Evolutionary conservation across 2,329 filamentous ascomycete species (phyloP), one percentile per base, ranked within the genome.

Genomic region (Paraphaeosphaeria minitans): DNA sequence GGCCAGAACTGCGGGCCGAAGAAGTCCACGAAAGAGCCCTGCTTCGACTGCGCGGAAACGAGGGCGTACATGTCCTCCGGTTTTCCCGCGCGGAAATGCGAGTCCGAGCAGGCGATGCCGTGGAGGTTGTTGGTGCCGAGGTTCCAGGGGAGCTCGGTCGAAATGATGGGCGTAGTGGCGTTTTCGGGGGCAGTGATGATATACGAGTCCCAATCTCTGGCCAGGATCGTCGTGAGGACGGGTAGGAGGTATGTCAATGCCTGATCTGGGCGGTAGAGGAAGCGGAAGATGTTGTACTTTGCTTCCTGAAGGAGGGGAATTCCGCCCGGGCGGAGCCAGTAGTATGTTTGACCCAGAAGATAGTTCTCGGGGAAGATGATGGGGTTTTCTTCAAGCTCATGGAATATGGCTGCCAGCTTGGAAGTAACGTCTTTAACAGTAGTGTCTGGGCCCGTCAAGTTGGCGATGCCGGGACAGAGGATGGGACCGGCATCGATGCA

Each of bases 61-160:
- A 54, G 45, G 13, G 58, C 58, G 29, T 61, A 62, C 53, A 62
- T 33, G 21, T 66, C 63, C 22, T 64, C 58, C 8, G 60, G 59
- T 4, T 39, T 52, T 13, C 58, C 37, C 45, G 61, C 59, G 6
- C 59, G 63, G 58, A 66, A 66, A 0, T 21, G 22, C 7, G 57
- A 56, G 41, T 66, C 63, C 3, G 47, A 49, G 41, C 59, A 66
- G 13, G 56, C 35, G 22, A 66, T 62, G 8, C 61, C 63, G 45
- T 66, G 63, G 29, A 64, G 57, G 7, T 56, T 50, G 42, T 64
- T 58, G 41, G 24, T 3, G 1, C 57, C 61, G 4, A 53, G 45
- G 13, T 59, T 56, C 59, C 62, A 65, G 1, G 60, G 58, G 14
- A 52, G 42, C 9, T 62, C 62, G 10, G 61, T 50, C 14, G 24